Percentiles rank a stretch among this genome's conserved stretches.
These are phyloP conservation scores for Populus hybrid DNA, from an alignment of 441 rosid species.

Conservation along the genomic window DNA sequence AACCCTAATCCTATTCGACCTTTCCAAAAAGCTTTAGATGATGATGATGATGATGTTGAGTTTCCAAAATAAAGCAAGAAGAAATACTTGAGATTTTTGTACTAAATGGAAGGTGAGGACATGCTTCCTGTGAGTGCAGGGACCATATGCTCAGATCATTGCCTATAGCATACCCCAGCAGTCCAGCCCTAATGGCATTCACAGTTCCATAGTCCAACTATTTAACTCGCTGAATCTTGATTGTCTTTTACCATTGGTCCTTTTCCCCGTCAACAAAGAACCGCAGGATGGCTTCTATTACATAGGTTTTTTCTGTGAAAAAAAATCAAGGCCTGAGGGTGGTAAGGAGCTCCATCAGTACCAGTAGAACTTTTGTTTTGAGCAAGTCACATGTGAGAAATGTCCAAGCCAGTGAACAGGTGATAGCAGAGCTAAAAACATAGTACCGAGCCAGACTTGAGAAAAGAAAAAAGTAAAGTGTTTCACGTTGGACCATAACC, in stretches of 20 bases:
- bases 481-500: slow-evolving; percentile 8
- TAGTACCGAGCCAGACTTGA: not conserved
- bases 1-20: no score
- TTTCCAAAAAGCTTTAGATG: no score
- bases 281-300: not conserved
- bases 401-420: no score
- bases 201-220: not conserved
- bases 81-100: not conserved
- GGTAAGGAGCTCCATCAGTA: not conserved
- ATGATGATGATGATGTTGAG: no score
- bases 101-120: not conserved
- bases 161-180: not conserved
- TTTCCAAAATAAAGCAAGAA: not conserved
- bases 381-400: no score
- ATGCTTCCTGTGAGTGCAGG: slow-evolving; percentile 11
- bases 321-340: not conserved
- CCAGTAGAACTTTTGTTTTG: not conserved
- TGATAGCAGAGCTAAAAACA: not conserved
- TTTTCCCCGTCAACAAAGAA: no score
- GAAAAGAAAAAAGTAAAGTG: not conserved
- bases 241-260: not conserved
- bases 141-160: slow-evolving; percentile 10
- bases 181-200: not conserved
- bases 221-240: not conserved
- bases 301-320: not conserved